These are phyloP conservation scores for Lachnellula hyalina DNA, from an alignment of 2,329 filamentous ascomycete genomes.

Conservation along the genomic window DNA sequence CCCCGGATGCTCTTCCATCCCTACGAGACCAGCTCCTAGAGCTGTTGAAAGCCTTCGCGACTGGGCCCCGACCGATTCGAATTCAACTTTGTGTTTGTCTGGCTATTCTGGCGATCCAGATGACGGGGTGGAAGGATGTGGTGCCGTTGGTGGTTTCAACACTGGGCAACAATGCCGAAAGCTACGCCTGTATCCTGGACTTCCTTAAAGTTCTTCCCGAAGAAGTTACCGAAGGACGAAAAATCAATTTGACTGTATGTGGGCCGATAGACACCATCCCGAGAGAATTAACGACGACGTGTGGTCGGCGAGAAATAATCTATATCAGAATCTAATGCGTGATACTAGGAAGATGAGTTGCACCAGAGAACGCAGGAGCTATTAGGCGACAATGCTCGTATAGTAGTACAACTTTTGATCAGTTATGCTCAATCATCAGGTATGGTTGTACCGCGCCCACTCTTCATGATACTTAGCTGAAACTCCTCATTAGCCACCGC, in stretches of 20 bases:
- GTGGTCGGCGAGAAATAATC: constrained; percentile 31
- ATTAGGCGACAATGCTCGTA: constrained; percentile 81
- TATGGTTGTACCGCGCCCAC: constrained; percentile 41
- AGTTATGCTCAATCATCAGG: constrained; percentile 90
- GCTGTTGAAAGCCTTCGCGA: constrained; percentile 74
- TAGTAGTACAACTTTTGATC: constrained; percentile 81
- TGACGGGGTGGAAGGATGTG: constrained; percentile 93
- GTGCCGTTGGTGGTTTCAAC: constrained; percentile 73
- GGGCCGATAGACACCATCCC: constrained; percentile 53
- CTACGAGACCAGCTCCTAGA: constrained; percentile 80
- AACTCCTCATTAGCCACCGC: constrained; percentile 54
- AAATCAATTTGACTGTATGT: constrained; percentile 98
- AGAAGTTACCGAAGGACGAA: constrained; percentile 98
- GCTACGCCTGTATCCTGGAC: constrained; percentile 84
- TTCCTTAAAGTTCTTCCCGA: constrained; percentile 96
- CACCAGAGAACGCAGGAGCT: constrained; percentile 79
- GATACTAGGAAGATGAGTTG: constrained; percentile 87
- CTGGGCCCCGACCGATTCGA: constrained; percentile 77
- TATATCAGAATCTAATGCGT: constrained; percentile 43
- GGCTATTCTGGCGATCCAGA: constrained; percentile 91
- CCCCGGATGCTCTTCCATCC: constrained; percentile 64
- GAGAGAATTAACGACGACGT: constrained; percentile 31
- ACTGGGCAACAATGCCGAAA: constrained; percentile 69
- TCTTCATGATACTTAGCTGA: constrained; percentile 15
- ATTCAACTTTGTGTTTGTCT: constrained; percentile 93